Evolutionary conservation across 805 yeast genomes (phyloP).

Genomic region (Clavispora santaluciae): DNA sequence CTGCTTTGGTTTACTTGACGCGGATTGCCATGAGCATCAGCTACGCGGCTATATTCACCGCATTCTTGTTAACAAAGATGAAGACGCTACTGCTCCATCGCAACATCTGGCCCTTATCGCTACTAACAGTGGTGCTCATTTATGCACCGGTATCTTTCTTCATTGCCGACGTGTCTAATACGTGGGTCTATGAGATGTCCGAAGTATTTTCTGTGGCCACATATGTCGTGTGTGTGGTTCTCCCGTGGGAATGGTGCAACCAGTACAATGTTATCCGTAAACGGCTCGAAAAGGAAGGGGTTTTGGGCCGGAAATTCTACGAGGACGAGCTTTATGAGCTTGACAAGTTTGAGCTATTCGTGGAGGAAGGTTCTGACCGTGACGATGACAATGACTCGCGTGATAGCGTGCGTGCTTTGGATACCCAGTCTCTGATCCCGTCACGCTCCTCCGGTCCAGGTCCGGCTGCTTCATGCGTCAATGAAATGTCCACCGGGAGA

Average conservation of each 20-base stretch:
- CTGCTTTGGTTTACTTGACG: constrained; percentile 69
- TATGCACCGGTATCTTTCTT: constrained; percentile 65
- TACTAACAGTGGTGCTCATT: constrained; percentile 50
- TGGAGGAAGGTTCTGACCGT: constrained; percentile 28
- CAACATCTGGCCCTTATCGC: constrained; percentile 50
- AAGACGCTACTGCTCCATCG: constrained; percentile 45
- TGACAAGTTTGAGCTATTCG: constrained; percentile 36
- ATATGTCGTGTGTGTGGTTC: constrained; percentile 65
- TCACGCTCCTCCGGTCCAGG: no score
- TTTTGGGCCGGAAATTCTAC: constrained; percentile 68
- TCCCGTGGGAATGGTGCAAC: constrained; percentile 86
- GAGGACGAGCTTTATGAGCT: constrained; percentile 56
- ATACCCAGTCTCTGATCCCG: no score
- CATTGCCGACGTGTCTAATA: constrained; percentile 68
- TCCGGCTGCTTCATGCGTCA: no score
- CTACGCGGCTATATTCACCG: constrained; percentile 60
- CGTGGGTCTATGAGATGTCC: constrained; percentile 70
- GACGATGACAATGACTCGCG: not conserved
- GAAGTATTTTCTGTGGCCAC: constrained; percentile 70
- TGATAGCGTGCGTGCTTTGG: no score
- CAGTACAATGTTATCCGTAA: constrained; percentile 54
- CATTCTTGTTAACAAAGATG: constrained; percentile 49
- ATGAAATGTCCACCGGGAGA: not conserved
- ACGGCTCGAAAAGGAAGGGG: constrained; percentile 60
- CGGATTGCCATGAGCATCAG: constrained; percentile 67